A percentile compares a stretch with the other conserved stretches of the same genome.
Evolutionary conservation across 768 basidiomycete species (phyloP).

Genomic region (Tulasnella sp.): DNA sequence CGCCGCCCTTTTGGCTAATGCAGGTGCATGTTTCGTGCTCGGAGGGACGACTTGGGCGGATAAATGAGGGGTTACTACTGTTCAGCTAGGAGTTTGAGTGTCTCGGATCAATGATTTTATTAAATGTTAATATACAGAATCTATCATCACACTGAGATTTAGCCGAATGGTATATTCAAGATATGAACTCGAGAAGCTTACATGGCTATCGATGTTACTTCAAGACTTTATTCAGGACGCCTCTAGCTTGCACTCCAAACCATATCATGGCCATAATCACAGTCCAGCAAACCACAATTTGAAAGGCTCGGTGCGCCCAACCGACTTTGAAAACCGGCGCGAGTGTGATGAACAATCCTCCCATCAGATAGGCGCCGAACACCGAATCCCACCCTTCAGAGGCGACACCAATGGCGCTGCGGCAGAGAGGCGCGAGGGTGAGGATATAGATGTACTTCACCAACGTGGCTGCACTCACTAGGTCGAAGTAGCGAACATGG

Average conservation of each 20-base stretch:
- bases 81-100: too few species aligned
- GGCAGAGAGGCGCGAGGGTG: neutral
- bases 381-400: neutral
- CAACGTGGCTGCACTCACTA: slow-evolving; percentile 14
- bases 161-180: too few species aligned
- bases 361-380: slow-evolving; percentile 14
- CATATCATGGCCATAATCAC: slow-evolving; percentile 16
- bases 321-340: slow-evolving; percentile 6
- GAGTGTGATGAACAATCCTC: slow-evolving; percentile 13
- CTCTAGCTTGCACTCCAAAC: slow-evolving; percentile 9
- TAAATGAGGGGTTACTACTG: too few species aligned
- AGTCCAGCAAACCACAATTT: slow-evolving; percentile 18
- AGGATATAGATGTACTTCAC: neutral
- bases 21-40: neutral
- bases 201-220: neutral
- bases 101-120: too few species aligned
- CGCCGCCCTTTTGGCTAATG: neutral
- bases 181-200: neutral
- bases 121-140: too few species aligned
- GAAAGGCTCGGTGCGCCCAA: slow-evolving; percentile 18
- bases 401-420: neutral
- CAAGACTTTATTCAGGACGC: neutral
- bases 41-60: neutral
- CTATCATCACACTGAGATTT: too few species aligned
- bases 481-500: slow-evolving; percentile 6